Conservation (phyloP, 306 rosid genomes). For the Mimosa bimucronata region DNA sequence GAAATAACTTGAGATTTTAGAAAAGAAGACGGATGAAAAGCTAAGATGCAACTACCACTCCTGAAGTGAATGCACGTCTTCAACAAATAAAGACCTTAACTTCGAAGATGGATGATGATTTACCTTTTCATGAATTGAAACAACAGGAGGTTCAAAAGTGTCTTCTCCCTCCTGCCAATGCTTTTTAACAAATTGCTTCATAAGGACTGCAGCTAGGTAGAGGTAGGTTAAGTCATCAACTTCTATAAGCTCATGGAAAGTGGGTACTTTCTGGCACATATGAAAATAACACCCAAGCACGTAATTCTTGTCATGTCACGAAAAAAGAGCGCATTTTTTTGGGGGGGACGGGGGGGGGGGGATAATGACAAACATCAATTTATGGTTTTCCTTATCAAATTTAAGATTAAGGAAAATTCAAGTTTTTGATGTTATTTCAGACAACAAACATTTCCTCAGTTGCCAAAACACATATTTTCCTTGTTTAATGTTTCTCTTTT, state of each 20-base stretch:
- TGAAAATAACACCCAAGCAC: conserved; percentile 31
- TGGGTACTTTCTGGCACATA: conserved; percentile 25
- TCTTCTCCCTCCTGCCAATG: conserved; percentile 96
- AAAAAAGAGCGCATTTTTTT: neutral
- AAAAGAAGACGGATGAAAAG: neutral
- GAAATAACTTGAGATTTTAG: conserved; percentile 7
- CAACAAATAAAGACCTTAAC: conserved; percentile 7
- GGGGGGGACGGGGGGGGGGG: neutral
- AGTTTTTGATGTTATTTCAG: conserved; percentile 7
- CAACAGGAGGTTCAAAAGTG: conserved; percentile 81
- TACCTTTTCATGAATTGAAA: conserved; percentile 85
- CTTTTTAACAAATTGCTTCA: conserved; percentile 86
- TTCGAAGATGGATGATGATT: conserved; percentile 4
- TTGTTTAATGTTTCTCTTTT: neutral
- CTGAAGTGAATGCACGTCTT: neutral
- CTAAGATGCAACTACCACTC: conserved; percentile 5
- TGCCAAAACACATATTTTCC: conserved; percentile 18
- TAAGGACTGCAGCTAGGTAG: conserved; percentile 98
- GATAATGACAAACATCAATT: conserved; percentile 9
- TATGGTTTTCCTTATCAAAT: neutral
- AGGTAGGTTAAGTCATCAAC: conserved; percentile 64
- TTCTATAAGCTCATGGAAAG: conserved; percentile 25
- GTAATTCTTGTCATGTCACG: conserved; percentile 9
- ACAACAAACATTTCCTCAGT: conserved; percentile 10
- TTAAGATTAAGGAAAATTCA: conserved; percentile 32